phyloP scores from a whole-genome alignment of 2,329 filamentous ascomycete species.

The Alternaria angustiovoidea region DNA sequence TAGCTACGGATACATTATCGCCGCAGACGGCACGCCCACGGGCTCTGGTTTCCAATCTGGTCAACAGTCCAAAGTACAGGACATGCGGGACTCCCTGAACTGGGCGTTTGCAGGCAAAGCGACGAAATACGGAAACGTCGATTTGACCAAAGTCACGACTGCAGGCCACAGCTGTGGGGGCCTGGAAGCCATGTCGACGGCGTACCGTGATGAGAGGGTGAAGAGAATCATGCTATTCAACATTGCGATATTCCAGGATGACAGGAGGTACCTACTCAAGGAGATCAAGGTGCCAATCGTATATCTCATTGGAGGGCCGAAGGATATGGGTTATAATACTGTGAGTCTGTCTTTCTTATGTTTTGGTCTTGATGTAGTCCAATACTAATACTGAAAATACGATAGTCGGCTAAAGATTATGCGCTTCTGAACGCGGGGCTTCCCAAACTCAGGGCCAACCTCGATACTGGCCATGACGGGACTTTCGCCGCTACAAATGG shows the following conservation, averaged over 20 bases:
- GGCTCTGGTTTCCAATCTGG: background rate
- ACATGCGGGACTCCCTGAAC: conserved; percentile 30
- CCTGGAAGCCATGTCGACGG: conserved; percentile 26
- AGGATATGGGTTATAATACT: conserved; percentile 27
- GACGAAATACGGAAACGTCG: conserved; percentile 31
- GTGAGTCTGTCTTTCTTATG: conserved; percentile 14
- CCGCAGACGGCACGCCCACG: conserved; percentile 26
- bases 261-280: conserved; percentile 26
- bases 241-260: conserved; percentile 31
- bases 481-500: conserved; percentile 31
- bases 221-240: conserved; percentile 31
- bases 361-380: background rate
- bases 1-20: conserved; percentile 29
- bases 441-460: conserved; percentile 28
- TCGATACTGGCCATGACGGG: conserved; percentile 32
- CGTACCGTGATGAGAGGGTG: conserved; percentile 29
- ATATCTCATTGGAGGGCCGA: conserved; percentile 28
- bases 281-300: conserved; percentile 32
- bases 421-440: conserved; percentile 22
- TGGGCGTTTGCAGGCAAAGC: conserved; percentile 29
- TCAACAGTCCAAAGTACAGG: conserved; percentile 30
- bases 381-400: background rate
- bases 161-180: conserved; percentile 31
- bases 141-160: conserved; percentile 26
- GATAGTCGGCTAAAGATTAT: conserved; percentile 28